Base-by-base conservation (phyloP, 2,329 filamentous ascomycete genomes). In the Exserohilum rostratum region DNA sequence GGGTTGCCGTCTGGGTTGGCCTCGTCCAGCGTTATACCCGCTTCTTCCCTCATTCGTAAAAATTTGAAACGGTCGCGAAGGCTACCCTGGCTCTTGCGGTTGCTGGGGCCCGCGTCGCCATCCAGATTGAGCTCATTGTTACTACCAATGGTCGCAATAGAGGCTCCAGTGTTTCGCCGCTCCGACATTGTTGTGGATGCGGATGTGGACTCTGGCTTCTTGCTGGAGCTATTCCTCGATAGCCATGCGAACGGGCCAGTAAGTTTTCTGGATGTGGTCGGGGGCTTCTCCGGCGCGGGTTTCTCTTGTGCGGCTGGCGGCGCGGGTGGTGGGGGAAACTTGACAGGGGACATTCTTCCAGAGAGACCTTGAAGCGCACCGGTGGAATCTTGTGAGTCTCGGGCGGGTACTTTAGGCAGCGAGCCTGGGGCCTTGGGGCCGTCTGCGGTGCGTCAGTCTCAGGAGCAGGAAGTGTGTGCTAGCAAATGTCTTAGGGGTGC, bases 91-190 rank as follows among this genome's bases (percentile, higher is more conserved):
- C 73, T 77, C 59, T 65, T 65, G 25, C 73, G 65, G 42, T 74
- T 71, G 42, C 57, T 69, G 15, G 63, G 53, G 25, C 57, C 51
- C 46, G 66, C 53, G 35, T 68, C 74, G 25, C 57, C 65, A 42
- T 74, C 76, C 55, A 92, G 77, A 81, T 88, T 89, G 79, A 91
- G 85, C 69, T 96, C 91, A 3, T 90, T 85, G 64, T 93, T 93
- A 74, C 91, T 96, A 31, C 84, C 85, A 44, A 93, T 70, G 0
- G 91, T 96, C 17, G 88, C 87, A 46, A 93, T 82, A 0, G 91
- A 96, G 64, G 90, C 90, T 46, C 85, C 86, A 0, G 91, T 96
- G 68, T 93, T 91, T 70, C 91, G 83, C 64, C 88, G 79, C 35
- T 76, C 72, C 22, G 83, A 30, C 27, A 20, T 67, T 29, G 83